Base-by-base conservation (phyloP, 2,329 filamentous ascomycete genomes). In the Rhynchosporium secalis region DNA sequence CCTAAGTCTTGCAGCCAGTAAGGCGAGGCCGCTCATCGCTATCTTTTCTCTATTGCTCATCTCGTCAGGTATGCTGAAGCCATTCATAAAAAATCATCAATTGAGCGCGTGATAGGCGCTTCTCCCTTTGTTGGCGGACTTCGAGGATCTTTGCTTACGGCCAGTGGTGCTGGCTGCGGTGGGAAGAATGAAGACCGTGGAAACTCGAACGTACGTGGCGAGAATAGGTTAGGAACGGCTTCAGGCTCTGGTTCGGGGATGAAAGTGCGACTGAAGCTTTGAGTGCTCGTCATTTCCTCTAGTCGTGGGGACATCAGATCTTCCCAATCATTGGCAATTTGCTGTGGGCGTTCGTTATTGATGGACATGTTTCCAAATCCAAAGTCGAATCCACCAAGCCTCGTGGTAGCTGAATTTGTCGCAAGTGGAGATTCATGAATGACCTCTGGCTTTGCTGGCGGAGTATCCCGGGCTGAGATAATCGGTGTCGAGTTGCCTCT, bases 81-180 rank as follows among this genome's bases (percentile, higher is more conserved):
- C 56, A 41, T 61, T 82, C 81, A 92, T 75, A 93, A 78, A 57
- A 92, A 79, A 71, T 92, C 89, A 73, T 91, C 88, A 70, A 94
- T 94, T 62, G 88, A 92, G 61, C 90, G 81, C 57, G 87, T 85
- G 64, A 94, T 92, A 3, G 90, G 88, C 62, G 85, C 86, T 73
- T 89, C 88, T 45, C 90, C 89, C 70, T 84, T 85, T 12, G 88
- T 90, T 0, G 89, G 87, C 15, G 90, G 90, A 73, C 89, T 92
- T 69, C 90, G 79, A 13, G 90, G 90, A 72, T 93, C 89, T 36
- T 82, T 80, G 13, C 64, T 62, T 9, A 66, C 60, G 13, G 67
- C 58, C 3, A 68, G 60, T 7, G 67, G 62, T 38, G 66, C 72
- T 69, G 62, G 74, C 28, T 75, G 71, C 52, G 79, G 72, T 40